phyloP scores from a whole-genome alignment of 169 alveolate genomes.

The Perkinsus marinus region DNA sequence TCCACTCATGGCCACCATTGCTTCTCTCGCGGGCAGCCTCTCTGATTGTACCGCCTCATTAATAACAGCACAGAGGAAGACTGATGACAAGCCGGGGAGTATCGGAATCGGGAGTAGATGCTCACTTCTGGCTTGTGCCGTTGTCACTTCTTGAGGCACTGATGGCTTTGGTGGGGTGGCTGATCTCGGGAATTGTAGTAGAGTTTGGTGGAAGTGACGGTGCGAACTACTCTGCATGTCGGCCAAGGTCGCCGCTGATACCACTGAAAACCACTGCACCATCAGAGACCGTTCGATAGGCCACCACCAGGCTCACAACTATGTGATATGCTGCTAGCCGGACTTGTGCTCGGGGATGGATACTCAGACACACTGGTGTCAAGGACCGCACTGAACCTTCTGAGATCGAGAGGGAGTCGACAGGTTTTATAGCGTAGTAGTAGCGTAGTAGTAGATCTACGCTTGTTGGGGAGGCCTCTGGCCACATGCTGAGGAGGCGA shows the following conservation, averaged over 20 bases:
- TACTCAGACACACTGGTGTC: background rate
- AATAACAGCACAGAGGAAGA: background rate
- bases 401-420: background rate
- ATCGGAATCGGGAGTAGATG: background rate
- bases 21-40: background rate
- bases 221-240: background rate
- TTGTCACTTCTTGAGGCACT: background rate
- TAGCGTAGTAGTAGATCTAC: too few relatives aligned
- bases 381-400: background rate
- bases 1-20: background rate
- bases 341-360: background rate
- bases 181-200: background rate
- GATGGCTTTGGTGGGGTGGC: background rate
- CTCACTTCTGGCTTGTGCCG: background rate
- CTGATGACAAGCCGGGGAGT: background rate
- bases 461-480: background rate
- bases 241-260: background rate
- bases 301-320: background rate
- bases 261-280: background rate
- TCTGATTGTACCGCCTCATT: background rate
- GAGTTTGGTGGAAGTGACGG: background rate
- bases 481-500: background rate
- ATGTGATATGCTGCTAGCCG: background rate
- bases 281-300: background rate
- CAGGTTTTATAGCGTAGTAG: too few relatives aligned